Base-by-base conservation (phyloP, 805 yeast species). In the Cyberlindnera galapagoensis region DNA sequence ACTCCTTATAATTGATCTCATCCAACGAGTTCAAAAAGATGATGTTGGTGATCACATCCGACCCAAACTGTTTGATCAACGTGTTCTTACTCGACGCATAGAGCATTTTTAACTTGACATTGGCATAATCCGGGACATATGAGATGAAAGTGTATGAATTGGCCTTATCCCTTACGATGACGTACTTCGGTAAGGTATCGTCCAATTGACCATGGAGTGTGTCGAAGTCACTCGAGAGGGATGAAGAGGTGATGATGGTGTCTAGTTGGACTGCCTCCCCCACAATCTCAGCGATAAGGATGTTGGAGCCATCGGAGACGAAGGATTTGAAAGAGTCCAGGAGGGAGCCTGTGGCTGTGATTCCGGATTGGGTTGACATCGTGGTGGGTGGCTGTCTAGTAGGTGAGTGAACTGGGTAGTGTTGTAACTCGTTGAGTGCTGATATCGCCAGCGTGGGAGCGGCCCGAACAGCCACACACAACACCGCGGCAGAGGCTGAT, bases 21-120 rank as follows among this genome's bases (percentile, higher is more conserved):
- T 45, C 47, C 5, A 54, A 31, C 11, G 52, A 56, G 18, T 64
- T 60, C 28, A 56, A 38, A 33, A 63, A 48, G 8, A 57, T 28
- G 18, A 52, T 57, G 26, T 59, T 48, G n/a, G 49, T 51, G 30
- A 62, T 58, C 21, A 53, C 44, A 30, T 61, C 62, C 1, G 63
- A 69, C 7, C 96, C 96, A 24, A 90, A 64, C 40, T 80, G 79
- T 44, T 82, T 74, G 35, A 83, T 60, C 22, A 92, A 57, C 2
- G 92, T 75, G 54, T 75, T 80, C 40, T 85, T 85, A 9, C 94
- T 78, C 3, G 96, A 84, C 5, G 97, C 97, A 55, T 88, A 92
- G 30, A 92, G 65, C 97, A 92, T 92, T 56, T 90, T 92, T 35
- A 71, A 68, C 36, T 87, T 71, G 23, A 90, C 88, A 3, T 79